Conservation (phyloP, 352 stramenopile species). For the Phytophthora melonis region DNA sequence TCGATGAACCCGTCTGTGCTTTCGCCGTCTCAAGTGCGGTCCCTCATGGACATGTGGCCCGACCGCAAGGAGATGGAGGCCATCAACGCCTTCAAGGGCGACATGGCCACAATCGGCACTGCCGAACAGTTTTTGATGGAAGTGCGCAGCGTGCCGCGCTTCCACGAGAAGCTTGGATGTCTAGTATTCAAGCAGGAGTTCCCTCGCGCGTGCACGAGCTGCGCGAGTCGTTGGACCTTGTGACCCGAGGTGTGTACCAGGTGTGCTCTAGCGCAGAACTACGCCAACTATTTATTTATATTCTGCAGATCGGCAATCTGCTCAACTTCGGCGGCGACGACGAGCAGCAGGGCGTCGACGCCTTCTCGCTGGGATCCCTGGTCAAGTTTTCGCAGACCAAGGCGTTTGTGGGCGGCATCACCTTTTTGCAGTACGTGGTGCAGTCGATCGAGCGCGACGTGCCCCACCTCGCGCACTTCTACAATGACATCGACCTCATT, state of each 20-base stretch:
- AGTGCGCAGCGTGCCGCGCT: conserved; percentile 71
- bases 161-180: conserved; percentile 77
- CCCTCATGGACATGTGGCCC: conserved; percentile 89
- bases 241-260: conserved; percentile 84
- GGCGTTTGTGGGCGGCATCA: conserved; percentile 83
- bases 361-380: conserved; percentile 81
- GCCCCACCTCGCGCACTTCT: conserved; percentile 75
- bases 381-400: conserved; percentile 91
- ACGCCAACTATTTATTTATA: conserved; percentile 89
- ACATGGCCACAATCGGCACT: conserved; percentile 64
- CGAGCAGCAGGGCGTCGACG: conserved; percentile 49
- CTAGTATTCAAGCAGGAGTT: conserved; percentile 90
- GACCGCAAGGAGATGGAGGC: conserved; percentile 78
- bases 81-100: conserved; percentile 73
- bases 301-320: conserved; percentile 83
- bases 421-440: conserved; percentile 89
- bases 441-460: conserved; percentile 87
- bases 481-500: conserved; percentile 82
- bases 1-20: conserved; percentile 81
- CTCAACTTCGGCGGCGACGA: conserved; percentile 79
- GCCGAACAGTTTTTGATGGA: conserved; percentile 86
- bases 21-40: conserved; percentile 79
- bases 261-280: conserved; percentile 78
- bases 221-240: conserved; percentile 75
- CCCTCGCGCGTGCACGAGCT: conserved; percentile 78